Conservation (phyloP, 106 monocot species). For the Dendrobium huoshanense region DNA sequence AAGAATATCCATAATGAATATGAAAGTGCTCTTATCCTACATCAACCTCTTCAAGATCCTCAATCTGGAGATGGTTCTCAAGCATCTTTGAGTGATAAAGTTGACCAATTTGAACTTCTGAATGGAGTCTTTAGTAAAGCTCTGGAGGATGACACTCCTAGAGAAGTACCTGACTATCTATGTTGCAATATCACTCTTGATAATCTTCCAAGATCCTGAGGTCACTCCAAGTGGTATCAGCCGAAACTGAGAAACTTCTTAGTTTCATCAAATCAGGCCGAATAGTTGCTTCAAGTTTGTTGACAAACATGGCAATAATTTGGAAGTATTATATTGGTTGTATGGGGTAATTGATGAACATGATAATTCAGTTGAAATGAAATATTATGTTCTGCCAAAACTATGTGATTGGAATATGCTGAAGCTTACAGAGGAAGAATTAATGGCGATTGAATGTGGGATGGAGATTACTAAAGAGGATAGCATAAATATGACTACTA, state of each 20-base stretch:
- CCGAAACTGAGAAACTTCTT: too few relatives aligned
- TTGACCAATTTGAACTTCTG: conserved; percentile 34
- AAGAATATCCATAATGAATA: conserved; percentile 16
- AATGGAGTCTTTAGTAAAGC: conserved; percentile 51
- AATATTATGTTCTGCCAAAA: conserved; percentile 4
- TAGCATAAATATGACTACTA: neutral
- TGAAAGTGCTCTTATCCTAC: conserved; percentile 46
- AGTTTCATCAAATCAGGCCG: too few relatives aligned
- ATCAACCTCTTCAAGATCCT: conserved; percentile 24
- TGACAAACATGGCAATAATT: too few relatives aligned
- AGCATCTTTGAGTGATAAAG: conserved; percentile 19
- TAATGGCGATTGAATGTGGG: conserved; percentile 55
- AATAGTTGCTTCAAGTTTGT: too few relatives aligned
- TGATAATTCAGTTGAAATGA: conserved; percentile 9
- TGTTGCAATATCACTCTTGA: conserved; percentile 90
- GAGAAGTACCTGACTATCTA: conserved; percentile 78
- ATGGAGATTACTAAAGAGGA: conserved; percentile 30
- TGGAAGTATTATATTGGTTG: too few relatives aligned
- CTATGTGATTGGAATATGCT: conserved; percentile 7
- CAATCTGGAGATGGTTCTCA: conserved; percentile 12
- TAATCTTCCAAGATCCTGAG: conserved; percentile 71
- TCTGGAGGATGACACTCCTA: conserved; percentile 28
- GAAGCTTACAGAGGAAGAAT: conserved; percentile 27
- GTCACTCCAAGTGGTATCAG: conserved; percentile 72
- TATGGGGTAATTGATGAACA: neutral